A percentile compares a stretch with the other conserved stretches of the same genome.
These are phyloP conservation scores for Ciborinia camelliae DNA, from an alignment of 2,329 filamentous ascomycete species.

Conservation along the genomic window DNA sequence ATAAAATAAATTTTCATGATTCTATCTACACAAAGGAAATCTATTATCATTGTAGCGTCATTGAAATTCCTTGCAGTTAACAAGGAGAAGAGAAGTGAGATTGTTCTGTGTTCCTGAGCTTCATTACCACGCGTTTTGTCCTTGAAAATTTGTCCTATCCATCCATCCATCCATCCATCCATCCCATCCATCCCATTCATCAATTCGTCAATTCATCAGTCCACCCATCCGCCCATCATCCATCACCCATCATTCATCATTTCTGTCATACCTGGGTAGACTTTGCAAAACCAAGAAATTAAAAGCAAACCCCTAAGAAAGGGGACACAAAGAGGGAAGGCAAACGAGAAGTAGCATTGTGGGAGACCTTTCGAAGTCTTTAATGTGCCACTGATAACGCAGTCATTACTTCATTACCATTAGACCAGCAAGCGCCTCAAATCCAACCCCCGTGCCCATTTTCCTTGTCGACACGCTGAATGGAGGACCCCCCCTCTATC, in stretches of 20 bases:
- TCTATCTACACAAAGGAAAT: neutral
- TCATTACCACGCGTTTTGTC: neutral
- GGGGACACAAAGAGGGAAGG: no score
- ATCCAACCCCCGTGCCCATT: neutral
- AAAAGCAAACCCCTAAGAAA: neutral
- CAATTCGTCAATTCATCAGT: neutral
- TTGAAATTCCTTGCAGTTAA: neutral
- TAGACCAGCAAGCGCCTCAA: neutral
- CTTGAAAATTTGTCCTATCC: no score
- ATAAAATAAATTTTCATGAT: neutral
- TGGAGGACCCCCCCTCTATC: neutral
- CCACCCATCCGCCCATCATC: neutral
- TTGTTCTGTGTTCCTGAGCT: neutral
- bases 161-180: constrained; percentile 26
- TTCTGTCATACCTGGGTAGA: no score
- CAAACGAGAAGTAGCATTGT: neutral
- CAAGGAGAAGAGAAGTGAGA: neutral
- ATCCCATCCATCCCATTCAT: constrained; percentile 44
- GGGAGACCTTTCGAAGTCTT: neutral
- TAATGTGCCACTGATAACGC: neutral
- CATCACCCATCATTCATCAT: no score
- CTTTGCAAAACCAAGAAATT: no score
- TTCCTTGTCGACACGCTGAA: neutral
- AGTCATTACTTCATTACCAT: neutral
- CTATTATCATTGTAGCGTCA: neutral